phyloP scores from a whole-genome alignment of 768 basidiomycete species.

The Suillus clintonianus region DNA sequence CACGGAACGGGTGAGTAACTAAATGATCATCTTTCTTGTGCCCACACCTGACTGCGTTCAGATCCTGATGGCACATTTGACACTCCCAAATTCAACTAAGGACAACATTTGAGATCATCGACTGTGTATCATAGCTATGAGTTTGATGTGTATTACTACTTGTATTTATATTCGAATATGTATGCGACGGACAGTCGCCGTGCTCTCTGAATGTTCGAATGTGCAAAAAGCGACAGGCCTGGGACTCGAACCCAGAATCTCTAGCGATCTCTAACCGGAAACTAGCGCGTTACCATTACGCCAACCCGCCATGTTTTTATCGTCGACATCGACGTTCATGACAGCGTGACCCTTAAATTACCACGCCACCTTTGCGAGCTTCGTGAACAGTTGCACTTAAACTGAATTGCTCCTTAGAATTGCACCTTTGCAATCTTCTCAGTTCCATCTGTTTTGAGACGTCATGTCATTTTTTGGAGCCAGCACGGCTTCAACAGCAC shows the following conservation, averaged over 20 bases:
- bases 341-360: background rate
- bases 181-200: background rate
- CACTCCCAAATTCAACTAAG: conserved; percentile 42
- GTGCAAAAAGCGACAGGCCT: conserved; percentile 50
- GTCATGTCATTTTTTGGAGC: conserved; percentile 47
- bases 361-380: conserved; percentile 14
- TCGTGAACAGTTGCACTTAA: background rate
- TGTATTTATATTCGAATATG: background rate
- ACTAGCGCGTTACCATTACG: conserved; percentile 69
- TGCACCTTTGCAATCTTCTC: conserved; percentile 1
- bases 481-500: conserved; percentile 33
- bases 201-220: background rate
- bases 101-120: background rate
- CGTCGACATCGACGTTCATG: background rate
- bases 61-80: conserved; percentile 43
- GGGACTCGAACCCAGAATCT: conserved; percentile 67
- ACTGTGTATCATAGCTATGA: background rate
- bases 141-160: background rate
- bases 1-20: conserved; percentile 54
- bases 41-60: conserved; percentile 11
- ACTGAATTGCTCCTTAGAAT: background rate
- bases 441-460: background rate
- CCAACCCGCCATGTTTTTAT: conserved; percentile 46
- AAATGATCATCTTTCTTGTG: too few relatives aligned
- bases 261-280: conserved; percentile 53